Conservation (phyloP, 208 protist species). For the Acanthamoeba lenticulata region DNA sequence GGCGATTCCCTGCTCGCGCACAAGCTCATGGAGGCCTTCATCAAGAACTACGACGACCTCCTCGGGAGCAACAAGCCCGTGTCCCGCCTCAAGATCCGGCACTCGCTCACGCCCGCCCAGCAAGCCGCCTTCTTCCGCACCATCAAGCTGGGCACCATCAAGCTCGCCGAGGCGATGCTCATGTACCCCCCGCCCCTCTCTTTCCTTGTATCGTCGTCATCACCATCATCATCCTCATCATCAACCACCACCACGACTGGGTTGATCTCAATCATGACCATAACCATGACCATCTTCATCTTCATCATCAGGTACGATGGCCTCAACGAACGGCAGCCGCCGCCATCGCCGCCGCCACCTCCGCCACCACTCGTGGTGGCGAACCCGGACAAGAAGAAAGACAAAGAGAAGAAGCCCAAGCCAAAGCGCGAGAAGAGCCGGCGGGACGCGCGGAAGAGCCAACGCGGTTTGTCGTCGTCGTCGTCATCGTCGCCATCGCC, state of each 20-base stretch:
- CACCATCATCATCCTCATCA: too few relatives aligned
- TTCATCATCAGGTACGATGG: neutral
- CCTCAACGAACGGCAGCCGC: neutral
- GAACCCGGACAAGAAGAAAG: neutral
- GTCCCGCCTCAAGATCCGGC: neutral
- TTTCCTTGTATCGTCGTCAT: too few relatives aligned
- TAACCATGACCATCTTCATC: neutral
- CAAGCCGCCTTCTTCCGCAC: constrained; percentile 54
- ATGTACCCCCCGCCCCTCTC: neutral
- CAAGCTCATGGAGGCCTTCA: constrained; percentile 57
- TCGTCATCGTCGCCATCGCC: neutral
- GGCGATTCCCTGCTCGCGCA: constrained; percentile 55
- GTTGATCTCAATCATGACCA: neutral
- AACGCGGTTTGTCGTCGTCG: too few relatives aligned
- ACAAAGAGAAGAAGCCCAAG: neutral
- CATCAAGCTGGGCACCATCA: constrained; percentile 51
- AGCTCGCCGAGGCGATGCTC: constrained; percentile 37
- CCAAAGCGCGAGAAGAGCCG: neutral
- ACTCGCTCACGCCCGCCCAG: constrained; percentile 8
- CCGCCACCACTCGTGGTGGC: neutral
- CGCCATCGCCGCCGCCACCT: neutral
- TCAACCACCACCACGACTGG: too few relatives aligned
- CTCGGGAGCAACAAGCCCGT: neutral
- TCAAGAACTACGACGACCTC: constrained; percentile 52
- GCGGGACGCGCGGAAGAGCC: neutral